phyloP scores from a whole-genome alignment of 1,139 yeast genomes.

The Geotrichum australiense region DNA sequence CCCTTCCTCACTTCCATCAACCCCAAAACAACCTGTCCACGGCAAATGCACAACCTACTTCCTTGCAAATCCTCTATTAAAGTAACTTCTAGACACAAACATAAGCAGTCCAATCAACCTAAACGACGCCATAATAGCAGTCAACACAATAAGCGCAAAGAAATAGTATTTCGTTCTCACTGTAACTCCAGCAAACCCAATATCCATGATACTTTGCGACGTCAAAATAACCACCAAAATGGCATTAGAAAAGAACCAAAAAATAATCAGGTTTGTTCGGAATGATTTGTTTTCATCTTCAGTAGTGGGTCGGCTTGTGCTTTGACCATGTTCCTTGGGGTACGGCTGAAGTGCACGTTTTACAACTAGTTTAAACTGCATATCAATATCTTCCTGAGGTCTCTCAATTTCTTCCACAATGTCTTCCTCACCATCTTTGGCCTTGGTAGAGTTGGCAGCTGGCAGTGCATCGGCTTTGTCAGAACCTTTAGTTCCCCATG shows the following conservation, averaged over 20 bases:
- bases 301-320: conserved; percentile 23
- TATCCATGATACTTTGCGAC: conserved; percentile 28
- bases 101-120: conserved; percentile 61
- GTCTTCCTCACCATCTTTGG: conserved; percentile 60
- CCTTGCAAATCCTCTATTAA: conserved; percentile 20
- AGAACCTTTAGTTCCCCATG: conserved; percentile 98
- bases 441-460: conserved; percentile 43
- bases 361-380: conserved; percentile 39
- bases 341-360: conserved; percentile 41
- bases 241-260: conserved; percentile 75
- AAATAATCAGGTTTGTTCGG: conserved; percentile 70
- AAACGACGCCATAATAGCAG: conserved; percentile 70
- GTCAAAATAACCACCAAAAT: conserved; percentile 60
- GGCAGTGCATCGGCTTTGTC: conserved; percentile 56
- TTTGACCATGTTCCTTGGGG: conserved; percentile 28
- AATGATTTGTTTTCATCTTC: conserved; percentile 64
- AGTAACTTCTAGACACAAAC: conserved; percentile 45
- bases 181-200: conserved; percentile 34
- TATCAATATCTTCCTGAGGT: conserved; percentile 61
- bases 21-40: too few relatives aligned
- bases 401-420: conserved; percentile 65
- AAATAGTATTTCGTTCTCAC: conserved; percentile 52
- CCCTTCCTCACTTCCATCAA: too few relatives aligned
- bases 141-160: conserved; percentile 70
- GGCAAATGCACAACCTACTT: too few relatives aligned